phyloP scores from a whole-genome alignment of 345 rosid genomes.

The Clausena lansium region DNA sequence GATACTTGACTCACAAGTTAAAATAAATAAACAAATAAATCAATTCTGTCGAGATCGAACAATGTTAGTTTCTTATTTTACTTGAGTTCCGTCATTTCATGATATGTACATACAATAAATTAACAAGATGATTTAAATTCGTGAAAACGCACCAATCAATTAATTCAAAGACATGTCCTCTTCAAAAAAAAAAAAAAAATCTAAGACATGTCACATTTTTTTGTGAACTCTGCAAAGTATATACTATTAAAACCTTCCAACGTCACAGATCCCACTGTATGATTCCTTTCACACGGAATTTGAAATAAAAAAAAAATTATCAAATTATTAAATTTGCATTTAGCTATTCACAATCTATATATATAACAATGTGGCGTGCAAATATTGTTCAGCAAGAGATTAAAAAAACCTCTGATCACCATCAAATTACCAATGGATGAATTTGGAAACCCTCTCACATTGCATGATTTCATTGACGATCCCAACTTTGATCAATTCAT shows the following conservation, averaged over 20 bases:
- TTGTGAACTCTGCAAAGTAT: no score
- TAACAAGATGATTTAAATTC: not conserved
- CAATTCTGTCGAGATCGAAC: not conserved
- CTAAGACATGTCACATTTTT: no score
- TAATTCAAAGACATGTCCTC: no score
- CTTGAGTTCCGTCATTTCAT: not conserved
- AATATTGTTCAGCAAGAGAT: no score
- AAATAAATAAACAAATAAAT: no score
- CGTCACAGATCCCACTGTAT: not conserved
- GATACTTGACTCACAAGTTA: no score
- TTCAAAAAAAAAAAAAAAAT: no score
- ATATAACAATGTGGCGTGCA: no score
- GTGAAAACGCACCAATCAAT: not conserved
- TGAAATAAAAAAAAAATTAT: no score
- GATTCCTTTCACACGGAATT: not conserved
- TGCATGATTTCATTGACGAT: conserved; percentile 47
- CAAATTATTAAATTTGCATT: no score
- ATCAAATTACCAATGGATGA: conserved; percentile 15
- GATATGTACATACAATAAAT: not conserved
- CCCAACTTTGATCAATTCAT: conserved; percentile 63
- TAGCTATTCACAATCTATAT: not conserved
- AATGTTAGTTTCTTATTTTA: no score
- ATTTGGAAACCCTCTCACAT: conserved; percentile 17
- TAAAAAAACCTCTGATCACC: not conserved
- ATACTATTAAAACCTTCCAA: not conserved